Percentiles rank a stretch among this genome's conserved stretches.
phyloP scores from a whole-genome alignment of 116 monocot species.

The Papilionanthe hybrid region DNA sequence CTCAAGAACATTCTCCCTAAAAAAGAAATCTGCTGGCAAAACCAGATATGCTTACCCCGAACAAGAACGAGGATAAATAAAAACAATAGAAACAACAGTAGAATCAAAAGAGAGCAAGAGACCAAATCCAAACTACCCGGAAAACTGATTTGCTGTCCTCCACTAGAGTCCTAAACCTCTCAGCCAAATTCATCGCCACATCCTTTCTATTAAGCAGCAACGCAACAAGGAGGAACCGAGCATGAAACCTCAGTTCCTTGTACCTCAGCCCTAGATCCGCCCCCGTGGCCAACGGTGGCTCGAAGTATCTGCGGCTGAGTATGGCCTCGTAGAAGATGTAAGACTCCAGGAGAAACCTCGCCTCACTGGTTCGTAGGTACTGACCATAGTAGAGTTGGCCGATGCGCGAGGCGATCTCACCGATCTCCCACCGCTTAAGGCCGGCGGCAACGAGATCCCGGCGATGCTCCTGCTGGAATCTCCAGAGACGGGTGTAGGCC shows the following conservation, averaged over 20 bases:
- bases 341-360: slow-evolving; percentile 71
- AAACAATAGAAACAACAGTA: background rate
- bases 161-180: slow-evolving; percentile 44
- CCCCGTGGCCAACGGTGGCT: slow-evolving; percentile 11
- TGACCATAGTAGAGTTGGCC: slow-evolving; percentile 92
- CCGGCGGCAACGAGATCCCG: slow-evolving; percentile 56
- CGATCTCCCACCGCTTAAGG: slow-evolving; percentile 79
- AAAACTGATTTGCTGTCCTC: slow-evolving; percentile 51
- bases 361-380: slow-evolving; percentile 88
- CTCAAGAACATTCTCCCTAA: background rate
- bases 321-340: slow-evolving; percentile 98
- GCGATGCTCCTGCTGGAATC: slow-evolving; percentile 76
- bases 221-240: slow-evolving; percentile 61
- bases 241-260: slow-evolving; percentile 72
- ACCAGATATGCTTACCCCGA: background rate
- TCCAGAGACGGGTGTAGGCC: slow-evolving; percentile 83
- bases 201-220: slow-evolving; percentile 51
- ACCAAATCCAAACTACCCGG: slow-evolving; percentile 33
- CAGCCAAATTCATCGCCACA: slow-evolving; percentile 40
- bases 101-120: background rate
- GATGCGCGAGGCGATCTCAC: slow-evolving; percentile 95
- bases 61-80: background rate
- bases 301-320: slow-evolving; percentile 72
- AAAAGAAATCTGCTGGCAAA: background rate
- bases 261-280: slow-evolving; percentile 48